These are phyloP conservation scores for Pseudogymnoascus sp. DNA, from an alignment of 2,329 filamentous ascomycete genomes.

Conservation along the genomic window DNA sequence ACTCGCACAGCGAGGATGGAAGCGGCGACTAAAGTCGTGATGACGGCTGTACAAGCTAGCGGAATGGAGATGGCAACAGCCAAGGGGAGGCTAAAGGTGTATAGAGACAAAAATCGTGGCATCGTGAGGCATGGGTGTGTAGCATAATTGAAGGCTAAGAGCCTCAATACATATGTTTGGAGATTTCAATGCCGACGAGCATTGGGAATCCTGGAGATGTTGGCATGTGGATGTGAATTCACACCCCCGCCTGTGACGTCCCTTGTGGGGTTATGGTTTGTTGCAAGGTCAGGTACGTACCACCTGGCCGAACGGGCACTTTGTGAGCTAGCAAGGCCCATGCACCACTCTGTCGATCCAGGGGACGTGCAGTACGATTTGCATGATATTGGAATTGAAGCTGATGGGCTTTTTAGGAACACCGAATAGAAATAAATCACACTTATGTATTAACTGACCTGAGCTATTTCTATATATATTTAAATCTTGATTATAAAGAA, in stretches of 20 bases:
- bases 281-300: constrained; percentile 1
- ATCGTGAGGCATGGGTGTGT: constrained; percentile 29
- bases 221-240: not conserved
- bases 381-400: not conserved
- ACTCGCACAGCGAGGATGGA: constrained; percentile 53
- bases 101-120: constrained; percentile 46
- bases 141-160: not conserved
- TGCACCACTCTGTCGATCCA: not conserved
- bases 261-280: not conserved
- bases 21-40: constrained; percentile 56
- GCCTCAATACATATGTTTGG: not conserved
- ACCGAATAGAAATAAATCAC: not conserved
- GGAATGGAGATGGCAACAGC: constrained; percentile 55
- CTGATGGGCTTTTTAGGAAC: not conserved
- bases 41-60: constrained; percentile 51
- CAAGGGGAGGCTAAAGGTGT: constrained; percentile 52
- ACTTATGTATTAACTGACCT: not conserved
- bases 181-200: constrained; percentile 3
- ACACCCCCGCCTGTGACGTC: not conserved
- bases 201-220: not conserved
- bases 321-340: not conserved
- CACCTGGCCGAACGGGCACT: not conserved
- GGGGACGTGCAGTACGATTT: not conserved
- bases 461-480: not conserved
- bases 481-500: not conserved